phyloP scores from a whole-genome alignment of 2,329 filamentous ascomycete genomes.

The Aulographum hederae region DNA sequence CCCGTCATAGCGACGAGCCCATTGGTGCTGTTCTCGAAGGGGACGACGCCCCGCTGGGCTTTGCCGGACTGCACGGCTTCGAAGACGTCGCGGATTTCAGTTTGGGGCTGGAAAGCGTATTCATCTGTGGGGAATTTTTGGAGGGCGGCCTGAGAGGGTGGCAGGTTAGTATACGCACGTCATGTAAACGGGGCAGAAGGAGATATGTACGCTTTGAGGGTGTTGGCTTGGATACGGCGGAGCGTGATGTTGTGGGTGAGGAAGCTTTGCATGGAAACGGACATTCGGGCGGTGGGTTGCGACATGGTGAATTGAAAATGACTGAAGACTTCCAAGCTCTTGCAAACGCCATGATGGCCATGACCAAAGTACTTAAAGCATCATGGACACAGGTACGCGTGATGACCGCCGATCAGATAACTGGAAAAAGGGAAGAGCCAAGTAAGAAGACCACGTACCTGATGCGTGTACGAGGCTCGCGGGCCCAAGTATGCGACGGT shows the following conservation, averaged over 20 bases:
- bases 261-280: not conserved
- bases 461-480: slow-evolving; percentile 49
- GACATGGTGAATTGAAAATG: too few species aligned
- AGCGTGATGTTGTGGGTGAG: not conserved
- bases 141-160: slow-evolving; percentile 4
- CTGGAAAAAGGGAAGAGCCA: too few species aligned
- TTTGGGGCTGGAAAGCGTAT: slow-evolving; percentile 17
- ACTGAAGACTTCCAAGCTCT: too few species aligned
- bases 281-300: too few species aligned
- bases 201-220: not conserved
- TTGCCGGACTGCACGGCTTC: slow-evolving; percentile 49
- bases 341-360: too few species aligned
- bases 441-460: slow-evolving; percentile 37
- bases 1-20: slow-evolving; percentile 81
- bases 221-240: too few species aligned
- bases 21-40: slow-evolving; percentile 92
- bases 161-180: not conserved
- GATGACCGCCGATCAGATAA: too few species aligned
- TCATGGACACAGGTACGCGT: too few species aligned
- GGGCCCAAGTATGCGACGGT: slow-evolving; percentile 43
- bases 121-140: slow-evolving; percentile 1
- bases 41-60: slow-evolving; percentile 61
- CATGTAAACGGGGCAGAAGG: not conserved
- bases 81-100: slow-evolving; percentile 52
- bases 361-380: too few species aligned